Percentiles rank a stretch among this genome's conserved stretches.
Conservation (phyloP, 2,329 filamentous ascomycete genomes). For the Fusarium sterilihyphosum region DNA sequence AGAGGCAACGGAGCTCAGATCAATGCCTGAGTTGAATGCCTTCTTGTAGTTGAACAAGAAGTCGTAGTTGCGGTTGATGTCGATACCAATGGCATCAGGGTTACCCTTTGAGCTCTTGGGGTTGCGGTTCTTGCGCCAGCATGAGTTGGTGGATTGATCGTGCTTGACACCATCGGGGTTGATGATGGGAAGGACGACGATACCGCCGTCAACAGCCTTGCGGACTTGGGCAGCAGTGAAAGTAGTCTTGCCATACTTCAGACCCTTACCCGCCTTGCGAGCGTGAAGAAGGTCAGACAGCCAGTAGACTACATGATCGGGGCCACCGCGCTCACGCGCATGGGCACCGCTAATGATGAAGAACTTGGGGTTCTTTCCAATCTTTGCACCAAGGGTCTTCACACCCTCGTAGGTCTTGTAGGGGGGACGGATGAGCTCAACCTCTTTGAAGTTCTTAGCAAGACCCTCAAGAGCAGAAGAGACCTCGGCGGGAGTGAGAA, state of each 20-base stretch:
- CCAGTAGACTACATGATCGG: slow-evolving; percentile 67
- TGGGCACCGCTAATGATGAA: slow-evolving; percentile 65
- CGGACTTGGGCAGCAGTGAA: slow-evolving; percentile 64
- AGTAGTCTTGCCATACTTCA: slow-evolving; percentile 61
- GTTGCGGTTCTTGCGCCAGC: slow-evolving; percentile 68
- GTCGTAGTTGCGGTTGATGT: slow-evolving; percentile 68
- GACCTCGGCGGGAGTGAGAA: slow-evolving; percentile 59
- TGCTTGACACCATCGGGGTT: slow-evolving; percentile 65
- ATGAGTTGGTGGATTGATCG: slow-evolving; percentile 59
- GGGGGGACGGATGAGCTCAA: slow-evolving; percentile 54
- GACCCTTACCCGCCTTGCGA: slow-evolving; percentile 57
- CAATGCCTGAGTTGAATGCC: slow-evolving; percentile 53
- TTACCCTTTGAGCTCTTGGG: slow-evolving; percentile 49
- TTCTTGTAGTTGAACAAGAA: slow-evolving; percentile 64
- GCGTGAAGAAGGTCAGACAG: slow-evolving; percentile 66
- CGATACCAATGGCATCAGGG: slow-evolving; percentile 54
- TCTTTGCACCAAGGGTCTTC: slow-evolving; percentile 52
- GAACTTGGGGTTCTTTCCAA: slow-evolving; percentile 59
- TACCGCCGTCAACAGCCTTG: slow-evolving; percentile 60
- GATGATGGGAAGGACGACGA: slow-evolving; percentile 62
- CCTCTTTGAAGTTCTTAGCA: slow-evolving; percentile 49
- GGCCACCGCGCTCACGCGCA: slow-evolving; percentile 66
- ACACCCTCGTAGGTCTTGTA: slow-evolving; percentile 56
- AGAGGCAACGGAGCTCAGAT: slow-evolving; percentile 50
- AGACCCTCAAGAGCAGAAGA: slow-evolving; percentile 56